Evolutionary conservation across 2,329 filamentous ascomycete genomes (phyloP), one percentile per base, ranked within the genome.

Genomic region (Penicillium paneum): DNA sequence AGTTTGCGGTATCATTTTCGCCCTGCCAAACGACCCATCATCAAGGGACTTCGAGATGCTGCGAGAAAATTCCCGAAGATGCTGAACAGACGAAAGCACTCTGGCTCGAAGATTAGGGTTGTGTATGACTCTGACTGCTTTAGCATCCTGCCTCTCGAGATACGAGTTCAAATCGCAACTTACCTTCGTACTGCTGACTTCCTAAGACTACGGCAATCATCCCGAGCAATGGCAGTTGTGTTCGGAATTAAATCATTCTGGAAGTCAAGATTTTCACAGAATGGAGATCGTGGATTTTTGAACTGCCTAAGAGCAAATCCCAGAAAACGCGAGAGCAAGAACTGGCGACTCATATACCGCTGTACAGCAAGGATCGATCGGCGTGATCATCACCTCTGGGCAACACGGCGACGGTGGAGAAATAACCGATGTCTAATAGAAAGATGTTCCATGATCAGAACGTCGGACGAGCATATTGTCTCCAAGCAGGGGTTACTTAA

Each of bases 191-290:
- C 38, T 35, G 31, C 24, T 17, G 44, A 56, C n/a, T 56, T 56
- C 32, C 24, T 56, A n/a, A 21, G 13, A 34, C 31, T 52, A 32
- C 50, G 54, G 31, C 19, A 32, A 13, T 17, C 29, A 52, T 49
- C 44, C 28, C 43, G 49, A 48, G 50, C 49, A 36, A 56, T 56
- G 54, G 54, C 39, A 40, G 28, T 32, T 39, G 39, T 56, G n/a
- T 56, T 56, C 40, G 24, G 10, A 10, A 34, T 48, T 17, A 44
- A 44, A 40, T 21, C 46, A 19, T 52, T 56, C 13, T 52, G 53
- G 43, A 43, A 26, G 34, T 34, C 42, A 7, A 48, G 48, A 17
- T 55, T 55, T 31, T 36, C 36, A 43, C 24, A 40, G 32, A 34
- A 36, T 26, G 32, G 43, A 35, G 54, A 56, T 3, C 54, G 54